Evolutionary conservation across 2,329 filamentous ascomycete species (phyloP), one percentile per base, ranked within the genome.

Genomic region (Aspergillus sp.): DNA sequence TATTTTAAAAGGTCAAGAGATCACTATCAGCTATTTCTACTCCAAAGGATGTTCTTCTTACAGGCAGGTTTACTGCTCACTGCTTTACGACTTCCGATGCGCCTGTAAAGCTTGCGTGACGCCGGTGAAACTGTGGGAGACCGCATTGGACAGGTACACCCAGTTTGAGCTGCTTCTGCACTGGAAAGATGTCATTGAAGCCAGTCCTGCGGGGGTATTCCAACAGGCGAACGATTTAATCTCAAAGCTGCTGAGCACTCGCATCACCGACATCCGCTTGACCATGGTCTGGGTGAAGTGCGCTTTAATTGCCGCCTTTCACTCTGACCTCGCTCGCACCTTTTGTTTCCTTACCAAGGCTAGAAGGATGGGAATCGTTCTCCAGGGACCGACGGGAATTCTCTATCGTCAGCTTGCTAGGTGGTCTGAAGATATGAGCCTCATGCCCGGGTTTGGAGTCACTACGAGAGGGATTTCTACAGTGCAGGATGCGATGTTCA

Each of bases 1-100:
- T 8, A 59, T 65, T 35, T 27, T 32, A 7, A 33, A 33, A 5
- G 60, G 58, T 1, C 50, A 55, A 13, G 59, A 65, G 37, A 51
- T 64, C 33, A 58, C 52, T 3, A 42, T 57, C 32, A 31, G 52
- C 1, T 62, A 61, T 39, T 38, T 46, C 5, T 39, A 47, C 13
- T 30, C 46, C 1, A 42, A 41, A 10, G 37, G 48, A 7, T 38
- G 36, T 1, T 11, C 12, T 6, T 34, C 33, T 6, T 12, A 11
- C 26, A 51, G 59, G 11, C 52, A 46, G 33, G 19, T 44, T 3
- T 33, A 45, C 11, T 44, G 50, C 9, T 33, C 36, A n/a, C 28
- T 41, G 1, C 37, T 41, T 3, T 57, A 50, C 39, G 50, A 45
- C 1, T 65, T 61, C 41, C 32, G 49, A 3, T 65, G 61, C 39